A percentile compares a stretch with the other conserved stretches of the same genome.
These are phyloP conservation scores for Plectosphaerella cucumerina DNA, from an alignment of 2,329 filamentous ascomycete species.

Conservation along the genomic window DNA sequence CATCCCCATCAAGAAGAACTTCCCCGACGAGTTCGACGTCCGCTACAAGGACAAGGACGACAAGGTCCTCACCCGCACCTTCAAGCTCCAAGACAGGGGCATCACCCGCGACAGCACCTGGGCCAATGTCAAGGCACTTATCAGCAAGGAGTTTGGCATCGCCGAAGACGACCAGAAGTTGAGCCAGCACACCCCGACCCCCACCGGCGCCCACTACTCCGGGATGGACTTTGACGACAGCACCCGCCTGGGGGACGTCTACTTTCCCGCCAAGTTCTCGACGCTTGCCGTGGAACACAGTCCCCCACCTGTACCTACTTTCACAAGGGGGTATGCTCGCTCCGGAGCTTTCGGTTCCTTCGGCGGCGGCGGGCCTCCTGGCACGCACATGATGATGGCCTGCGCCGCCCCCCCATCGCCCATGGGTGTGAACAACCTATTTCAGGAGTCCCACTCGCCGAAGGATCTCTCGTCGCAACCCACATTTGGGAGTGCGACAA, in stretches of 20 bases:
- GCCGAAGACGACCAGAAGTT: constrained; percentile 5
- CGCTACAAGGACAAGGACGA: constrained; percentile 7
- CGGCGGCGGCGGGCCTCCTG: too few species aligned
- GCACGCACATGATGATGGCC: too few species aligned
- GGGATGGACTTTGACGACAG: constrained; percentile 4
- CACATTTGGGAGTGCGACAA: too few species aligned
- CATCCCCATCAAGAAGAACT: constrained; percentile 9
- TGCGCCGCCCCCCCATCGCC: too few species aligned
- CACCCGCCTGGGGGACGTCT: constrained; percentile 9
- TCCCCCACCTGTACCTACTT: background rate
- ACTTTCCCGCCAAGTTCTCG: constrained; percentile 9
- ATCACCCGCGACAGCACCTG: constrained; percentile 10
- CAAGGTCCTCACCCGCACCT: constrained; percentile 9
- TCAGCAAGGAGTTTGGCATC: constrained; percentile 9
- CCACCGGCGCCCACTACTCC: background rate
- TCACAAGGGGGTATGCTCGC: too few species aligned
- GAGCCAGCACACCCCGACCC: background rate
- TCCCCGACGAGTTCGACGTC: constrained; percentile 8
- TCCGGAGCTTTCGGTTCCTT: too few species aligned
- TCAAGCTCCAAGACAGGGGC: constrained; percentile 7
- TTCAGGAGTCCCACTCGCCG: too few species aligned
- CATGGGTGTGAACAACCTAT: too few species aligned
- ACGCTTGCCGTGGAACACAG: constrained; percentile 3
- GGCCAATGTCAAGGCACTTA: constrained; percentile 9
- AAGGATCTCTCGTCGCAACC: too few species aligned